A percentile compares a stretch with the other conserved stretches of the same genome.
phyloP scores from a whole-genome alignment of 2,329 filamentous ascomycete species.

The Nemania sp. region DNA sequence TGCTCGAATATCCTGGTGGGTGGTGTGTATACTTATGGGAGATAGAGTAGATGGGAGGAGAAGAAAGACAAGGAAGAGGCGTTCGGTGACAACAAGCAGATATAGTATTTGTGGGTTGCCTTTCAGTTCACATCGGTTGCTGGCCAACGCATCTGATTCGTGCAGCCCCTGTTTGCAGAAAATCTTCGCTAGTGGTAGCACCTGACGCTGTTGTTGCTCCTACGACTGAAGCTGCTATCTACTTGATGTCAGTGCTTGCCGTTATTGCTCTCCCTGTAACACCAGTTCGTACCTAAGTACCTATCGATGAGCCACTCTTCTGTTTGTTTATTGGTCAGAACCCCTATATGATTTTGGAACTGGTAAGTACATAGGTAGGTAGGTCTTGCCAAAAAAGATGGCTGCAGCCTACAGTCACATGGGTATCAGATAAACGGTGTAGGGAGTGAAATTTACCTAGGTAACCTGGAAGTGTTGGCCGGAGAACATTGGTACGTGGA shows the following conservation, averaged over 20 bases:
- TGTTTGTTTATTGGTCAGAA: no score
- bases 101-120: conserved; percentile 15
- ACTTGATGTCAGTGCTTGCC: no score
- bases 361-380: not conserved
- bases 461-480: not conserved
- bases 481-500: not conserved
- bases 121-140: conserved; percentile 12
- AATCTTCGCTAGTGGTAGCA: not conserved
- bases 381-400: not conserved
- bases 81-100: conserved; percentile 5
- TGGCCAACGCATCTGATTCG: conserved; percentile 11
- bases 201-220: not conserved
- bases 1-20: not conserved
- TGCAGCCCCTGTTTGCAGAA: not conserved
- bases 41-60: not conserved
- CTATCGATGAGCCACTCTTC: not conserved
- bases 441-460: not conserved
- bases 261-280: no score
- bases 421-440: not conserved
- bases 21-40: not conserved
- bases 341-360: no score
- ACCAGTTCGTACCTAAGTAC: not conserved
- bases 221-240: not conserved
- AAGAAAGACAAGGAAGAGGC: not conserved
- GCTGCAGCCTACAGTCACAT: no score